Percentiles rank a stretch among this genome's conserved stretches.
Evolutionary conservation across 2,329 filamentous ascomycete species (phyloP).

Genomic region (Cadophora malorum): DNA sequence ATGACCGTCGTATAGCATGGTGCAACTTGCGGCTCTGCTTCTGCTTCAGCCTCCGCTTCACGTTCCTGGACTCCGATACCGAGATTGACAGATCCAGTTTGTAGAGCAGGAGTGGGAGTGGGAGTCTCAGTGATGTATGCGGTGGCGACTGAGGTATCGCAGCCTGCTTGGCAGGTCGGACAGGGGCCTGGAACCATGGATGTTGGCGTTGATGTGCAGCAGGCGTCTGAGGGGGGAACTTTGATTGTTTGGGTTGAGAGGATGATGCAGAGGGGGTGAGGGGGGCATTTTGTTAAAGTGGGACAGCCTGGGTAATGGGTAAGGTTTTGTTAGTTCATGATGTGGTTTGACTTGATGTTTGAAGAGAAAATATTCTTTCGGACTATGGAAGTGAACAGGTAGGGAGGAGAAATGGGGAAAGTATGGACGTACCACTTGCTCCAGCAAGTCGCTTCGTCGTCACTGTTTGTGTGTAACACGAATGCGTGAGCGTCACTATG

Average conservation of each 20-base stretch:
- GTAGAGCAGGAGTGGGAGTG: not conserved
- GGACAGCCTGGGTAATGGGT: constrained; percentile 19
- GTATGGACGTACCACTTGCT: constrained; percentile 2
- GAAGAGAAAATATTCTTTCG: not conserved
- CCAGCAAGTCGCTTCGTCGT: constrained; percentile 23
- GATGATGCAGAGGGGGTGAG: constrained; percentile 30
- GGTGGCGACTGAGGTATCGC: constrained; percentile 32
- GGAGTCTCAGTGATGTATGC: constrained; percentile 18
- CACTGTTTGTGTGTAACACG: constrained; percentile 43
- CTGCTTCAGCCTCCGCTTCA: constrained; percentile 3
- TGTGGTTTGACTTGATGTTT: not conserved
- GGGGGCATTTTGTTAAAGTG: constrained; percentile 21
- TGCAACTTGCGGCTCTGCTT: constrained; percentile 10
- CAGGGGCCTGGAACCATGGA: constrained; percentile 37
- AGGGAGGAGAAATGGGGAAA: not conserved
- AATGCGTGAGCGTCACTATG: constrained; percentile 27
- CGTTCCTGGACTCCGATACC: not conserved
- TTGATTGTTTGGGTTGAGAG: constrained; percentile 43
- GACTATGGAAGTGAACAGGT: not conserved
- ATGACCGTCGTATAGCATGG: constrained; percentile 9
- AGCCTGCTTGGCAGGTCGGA: constrained; percentile 41
- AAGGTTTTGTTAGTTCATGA: constrained; percentile 1
- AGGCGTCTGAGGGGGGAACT: constrained; percentile 48
- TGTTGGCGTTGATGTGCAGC: constrained; percentile 49
- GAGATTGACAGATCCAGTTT: not conserved